Percentiles rank a stretch among this genome's conserved stretches.
These are phyloP conservation scores for Amoebophrya sp. DNA, from an alignment of 169 alveolate genomes.

Conservation along the genomic window DNA sequence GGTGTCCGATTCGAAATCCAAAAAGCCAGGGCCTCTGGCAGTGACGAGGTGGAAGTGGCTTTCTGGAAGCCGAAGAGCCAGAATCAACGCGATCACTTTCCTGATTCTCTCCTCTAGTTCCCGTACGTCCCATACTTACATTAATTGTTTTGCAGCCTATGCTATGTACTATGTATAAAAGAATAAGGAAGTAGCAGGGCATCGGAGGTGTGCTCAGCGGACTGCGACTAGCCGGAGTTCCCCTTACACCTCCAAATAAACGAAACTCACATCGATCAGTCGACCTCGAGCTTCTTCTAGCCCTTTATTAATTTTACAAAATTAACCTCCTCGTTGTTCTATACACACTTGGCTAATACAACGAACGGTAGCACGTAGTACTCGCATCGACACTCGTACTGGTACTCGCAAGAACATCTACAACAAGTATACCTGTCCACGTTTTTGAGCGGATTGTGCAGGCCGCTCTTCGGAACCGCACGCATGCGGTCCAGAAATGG, in stretches of 20 bases:
- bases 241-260: too few relatives aligned
- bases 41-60: neutral
- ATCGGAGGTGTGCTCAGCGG: too few relatives aligned
- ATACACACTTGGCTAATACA: neutral
- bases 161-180: too few relatives aligned
- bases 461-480: slow-evolving; percentile 48
- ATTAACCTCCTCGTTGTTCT: neutral
- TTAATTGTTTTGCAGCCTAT: too few relatives aligned
- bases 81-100: neutral
- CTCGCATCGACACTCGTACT: too few relatives aligned
- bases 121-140: too few relatives aligned
- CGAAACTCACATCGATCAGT: too few relatives aligned
- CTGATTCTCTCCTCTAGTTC: neutral
- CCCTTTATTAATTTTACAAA: neutral
- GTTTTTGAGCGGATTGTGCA: slow-evolving; percentile 63
- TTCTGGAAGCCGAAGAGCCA: neutral
- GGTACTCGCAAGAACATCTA: too few relatives aligned
- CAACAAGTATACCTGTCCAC: slow-evolving; percentile 43
- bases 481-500: slow-evolving; percentile 28
- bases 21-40: neutral
- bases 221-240: too few relatives aligned
- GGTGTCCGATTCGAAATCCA: too few relatives aligned
- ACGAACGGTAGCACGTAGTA: neutral
- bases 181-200: too few relatives aligned
- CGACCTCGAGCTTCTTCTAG: too few relatives aligned